Percentiles rank a stretch among this genome's conserved stretches.
phyloP scores from a whole-genome alignment of 257 asterid genomes.

The Linaria vulgaris region DNA sequence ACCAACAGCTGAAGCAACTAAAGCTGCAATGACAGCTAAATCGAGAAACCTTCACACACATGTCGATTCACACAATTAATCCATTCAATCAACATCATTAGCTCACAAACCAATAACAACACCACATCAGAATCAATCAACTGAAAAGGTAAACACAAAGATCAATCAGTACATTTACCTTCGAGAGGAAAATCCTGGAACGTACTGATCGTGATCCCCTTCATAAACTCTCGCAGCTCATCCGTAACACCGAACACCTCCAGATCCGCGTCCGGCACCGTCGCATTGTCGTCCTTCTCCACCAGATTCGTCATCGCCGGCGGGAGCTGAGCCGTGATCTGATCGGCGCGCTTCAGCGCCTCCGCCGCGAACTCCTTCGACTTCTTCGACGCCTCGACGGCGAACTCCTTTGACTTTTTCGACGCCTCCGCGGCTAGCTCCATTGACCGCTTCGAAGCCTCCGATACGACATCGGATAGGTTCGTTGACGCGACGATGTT shows the following conservation, averaged over 20 bases:
- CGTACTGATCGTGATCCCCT: conserved; percentile 58
- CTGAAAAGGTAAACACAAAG: conserved; percentile 10
- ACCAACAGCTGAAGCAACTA: no score
- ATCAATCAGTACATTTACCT: conserved; percentile 48
- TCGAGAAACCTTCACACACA: no score
- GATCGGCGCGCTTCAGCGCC: conserved; percentile 84
- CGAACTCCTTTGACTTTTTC: conserved; percentile 55
- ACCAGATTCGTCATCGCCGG: conserved; percentile 54
- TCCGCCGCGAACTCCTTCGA: conserved; percentile 52
- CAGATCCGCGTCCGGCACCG: conserved; percentile 47
- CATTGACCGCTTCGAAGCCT: conserved; percentile 66
- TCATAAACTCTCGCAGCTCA: conserved; percentile 76
- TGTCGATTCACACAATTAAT: no score
- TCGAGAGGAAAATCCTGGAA: conserved; percentile 80
- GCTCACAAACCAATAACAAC: conserved; percentile 18
- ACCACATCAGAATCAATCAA: conserved; percentile 13
- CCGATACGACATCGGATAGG: conserved; percentile 75
- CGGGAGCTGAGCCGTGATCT: conserved; percentile 85
- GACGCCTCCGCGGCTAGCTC: conserved; percentile 86
- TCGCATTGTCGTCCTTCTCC: conserved; percentile 31
- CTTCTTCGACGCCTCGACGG: conserved; percentile 46
- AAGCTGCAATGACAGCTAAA: no score
- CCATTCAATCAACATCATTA: no score
- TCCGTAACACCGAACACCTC: conserved; percentile 75
- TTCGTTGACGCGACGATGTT: conserved; percentile 58